These are phyloP conservation scores for Penicillium daleae DNA, from an alignment of 495 filamentous ascomycete genomes.

Conservation along the genomic window DNA sequence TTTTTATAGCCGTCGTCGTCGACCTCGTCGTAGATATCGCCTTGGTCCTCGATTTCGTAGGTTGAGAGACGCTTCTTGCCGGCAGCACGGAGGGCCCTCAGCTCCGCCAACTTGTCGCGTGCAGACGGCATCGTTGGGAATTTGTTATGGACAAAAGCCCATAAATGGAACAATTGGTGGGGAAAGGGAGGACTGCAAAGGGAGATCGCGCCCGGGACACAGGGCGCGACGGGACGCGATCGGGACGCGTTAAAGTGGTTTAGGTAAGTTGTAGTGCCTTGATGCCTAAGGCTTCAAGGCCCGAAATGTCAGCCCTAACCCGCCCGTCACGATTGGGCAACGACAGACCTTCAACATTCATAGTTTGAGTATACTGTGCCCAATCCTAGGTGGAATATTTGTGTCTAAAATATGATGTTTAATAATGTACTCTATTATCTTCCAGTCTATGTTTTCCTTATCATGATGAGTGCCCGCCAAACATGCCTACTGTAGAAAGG, in stretches of 20 bases:
- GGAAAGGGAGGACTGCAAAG: conserved; percentile 26
- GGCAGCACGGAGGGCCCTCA: conserved; percentile 79
- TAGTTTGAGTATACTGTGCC: too few relatives aligned
- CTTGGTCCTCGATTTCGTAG: conserved; percentile 87
- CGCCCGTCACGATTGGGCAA: neutral
- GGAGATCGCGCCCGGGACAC: conserved; percentile 17
- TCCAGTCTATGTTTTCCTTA: too few relatives aligned
- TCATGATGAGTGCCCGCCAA: too few relatives aligned
- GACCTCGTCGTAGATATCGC: conserved; percentile 90
- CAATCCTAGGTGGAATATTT: too few relatives aligned
- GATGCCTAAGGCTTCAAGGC: neutral
- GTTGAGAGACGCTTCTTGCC: conserved; percentile 87
- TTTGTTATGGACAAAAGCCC: conserved; percentile 26
- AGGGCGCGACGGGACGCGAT: conserved; percentile 13
- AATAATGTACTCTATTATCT: too few relatives aligned
- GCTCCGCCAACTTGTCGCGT: conserved; percentile 68
- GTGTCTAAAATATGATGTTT: too few relatives aligned
- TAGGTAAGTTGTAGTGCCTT: conserved; percentile 9
- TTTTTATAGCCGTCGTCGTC: conserved; percentile 98
- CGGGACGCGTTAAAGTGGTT: conserved; percentile 19
- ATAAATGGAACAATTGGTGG: conserved; percentile 24
- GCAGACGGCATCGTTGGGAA: conserved; percentile 40
- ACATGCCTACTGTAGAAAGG: too few relatives aligned
- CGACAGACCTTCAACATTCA: neutral
- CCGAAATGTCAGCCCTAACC: neutral